phyloP scores from a whole-genome alignment of 768 basidiomycete species.

The Cyathus striatus region DNA sequence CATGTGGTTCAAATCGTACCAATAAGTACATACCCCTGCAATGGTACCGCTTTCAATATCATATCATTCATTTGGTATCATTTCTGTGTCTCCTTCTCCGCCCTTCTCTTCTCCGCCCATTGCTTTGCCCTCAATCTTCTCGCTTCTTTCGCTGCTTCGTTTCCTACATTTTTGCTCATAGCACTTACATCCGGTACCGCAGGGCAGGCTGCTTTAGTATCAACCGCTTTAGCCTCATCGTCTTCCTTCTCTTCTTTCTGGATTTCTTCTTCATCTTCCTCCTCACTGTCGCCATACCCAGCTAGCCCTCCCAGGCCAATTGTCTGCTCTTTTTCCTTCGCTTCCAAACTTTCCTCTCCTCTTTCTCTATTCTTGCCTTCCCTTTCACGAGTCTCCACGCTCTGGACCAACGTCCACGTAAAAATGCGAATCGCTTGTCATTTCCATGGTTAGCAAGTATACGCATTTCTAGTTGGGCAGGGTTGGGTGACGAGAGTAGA shows the following conservation, averaged over 20 bases:
- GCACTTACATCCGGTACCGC: too few species aligned
- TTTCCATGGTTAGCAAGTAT: conserved; percentile 83
- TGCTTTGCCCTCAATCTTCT: conserved; percentile 52
- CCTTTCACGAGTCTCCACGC: conserved; percentile 59
- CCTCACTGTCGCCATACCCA: conserved; percentile 57
- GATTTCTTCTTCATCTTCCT: conserved; percentile 33
- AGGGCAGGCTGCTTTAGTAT: background rate
- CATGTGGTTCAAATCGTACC: background rate
- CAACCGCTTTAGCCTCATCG: conserved; percentile 2
- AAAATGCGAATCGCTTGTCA: conserved; percentile 76
- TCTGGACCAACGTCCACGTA: conserved; percentile 69
- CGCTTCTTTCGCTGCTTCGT: conserved; percentile 33
- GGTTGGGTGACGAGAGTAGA: conserved; percentile 65
- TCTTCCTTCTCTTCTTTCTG: too few species aligned
- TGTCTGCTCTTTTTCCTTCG: conserved; percentile 18
- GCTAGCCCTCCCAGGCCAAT: conserved; percentile 48
- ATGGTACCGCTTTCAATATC: too few species aligned
- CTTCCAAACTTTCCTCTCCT: conserved; percentile 17
- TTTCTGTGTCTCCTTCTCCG: background rate
- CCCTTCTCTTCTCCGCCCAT: conserved; percentile 50
- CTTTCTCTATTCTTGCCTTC: conserved; percentile 29
- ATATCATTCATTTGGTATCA: too few species aligned
- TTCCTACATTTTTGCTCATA: too few species aligned
- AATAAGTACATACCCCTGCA: too few species aligned
- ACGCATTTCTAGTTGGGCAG: conserved; percentile 80